phyloP scores from a whole-genome alignment of 2,329 filamentous ascomycete genomes.

The Rhinocladiella similis region DNA sequence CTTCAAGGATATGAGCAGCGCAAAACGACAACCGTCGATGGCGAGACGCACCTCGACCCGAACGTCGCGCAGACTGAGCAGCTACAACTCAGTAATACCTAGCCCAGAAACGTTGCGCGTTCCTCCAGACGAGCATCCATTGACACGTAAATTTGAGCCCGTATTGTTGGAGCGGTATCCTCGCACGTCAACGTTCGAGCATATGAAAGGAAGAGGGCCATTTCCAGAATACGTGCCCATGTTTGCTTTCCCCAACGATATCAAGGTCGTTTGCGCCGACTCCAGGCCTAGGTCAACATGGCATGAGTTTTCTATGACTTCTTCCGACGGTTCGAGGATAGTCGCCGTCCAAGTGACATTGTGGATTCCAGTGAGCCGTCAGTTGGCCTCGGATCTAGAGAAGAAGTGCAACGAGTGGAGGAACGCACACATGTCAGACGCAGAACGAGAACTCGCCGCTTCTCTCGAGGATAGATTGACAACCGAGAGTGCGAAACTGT shows the following conservation, averaged over 20 bases:
- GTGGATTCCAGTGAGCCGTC: constrained; percentile 83
- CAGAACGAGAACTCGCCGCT: constrained; percentile 89
- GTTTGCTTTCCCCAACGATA: constrained; percentile 98
- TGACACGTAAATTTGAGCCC: constrained; percentile 91
- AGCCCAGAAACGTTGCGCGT: constrained; percentile 85
- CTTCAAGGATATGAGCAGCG: constrained; percentile 90
- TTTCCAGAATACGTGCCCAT: constrained; percentile 98
- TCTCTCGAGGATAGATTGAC: constrained; percentile 88
- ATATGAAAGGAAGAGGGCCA: constrained; percentile 73
- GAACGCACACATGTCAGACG: constrained; percentile 94
- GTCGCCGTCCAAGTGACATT: constrained; percentile 90
- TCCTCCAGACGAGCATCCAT: constrained; percentile 90
- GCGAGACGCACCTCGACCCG: constrained; percentile 73
- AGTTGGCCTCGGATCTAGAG: constrained; percentile 74
- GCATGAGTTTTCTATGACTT: constrained; percentile 99
- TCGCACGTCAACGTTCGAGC: constrained; percentile 76
- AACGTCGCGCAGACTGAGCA: constrained; percentile 85
- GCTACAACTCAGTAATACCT: constrained; percentile 98
- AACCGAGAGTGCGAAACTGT: constrained; percentile 83
- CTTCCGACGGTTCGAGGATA: constrained; percentile 84
- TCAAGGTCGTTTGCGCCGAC: constrained; percentile 93
- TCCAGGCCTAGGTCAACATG: constrained; percentile 93
- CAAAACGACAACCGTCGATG: constrained; percentile 79
- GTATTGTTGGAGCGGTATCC: constrained; percentile 95
- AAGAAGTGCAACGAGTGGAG: constrained; percentile 81